A percentile compares a stretch with the other conserved stretches of the same genome.
Evolutionary conservation across 1,284 basidiomycete species (phyloP).

Genomic region (Moniliophthora roreri): DNA sequence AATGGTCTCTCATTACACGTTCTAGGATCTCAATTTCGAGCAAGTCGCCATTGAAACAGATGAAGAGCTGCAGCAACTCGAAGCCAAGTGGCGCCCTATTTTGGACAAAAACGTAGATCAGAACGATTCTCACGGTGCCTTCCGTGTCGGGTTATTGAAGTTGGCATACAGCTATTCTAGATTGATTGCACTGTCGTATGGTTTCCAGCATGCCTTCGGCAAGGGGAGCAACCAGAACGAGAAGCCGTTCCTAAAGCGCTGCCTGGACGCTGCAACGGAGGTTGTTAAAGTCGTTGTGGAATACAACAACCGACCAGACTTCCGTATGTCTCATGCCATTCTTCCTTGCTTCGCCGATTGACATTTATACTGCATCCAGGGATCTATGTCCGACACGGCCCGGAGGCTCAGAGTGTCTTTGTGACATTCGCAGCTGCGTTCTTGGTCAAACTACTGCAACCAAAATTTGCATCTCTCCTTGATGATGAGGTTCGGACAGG

Average conservation of each 20-base stretch:
- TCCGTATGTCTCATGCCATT: conserved; percentile 36
- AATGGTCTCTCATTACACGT: conserved; percentile 18
- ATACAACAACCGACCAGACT: conserved; percentile 53
- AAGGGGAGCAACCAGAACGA: conserved; percentile 51
- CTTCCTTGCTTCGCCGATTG: neutral
- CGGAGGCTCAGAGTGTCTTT: conserved; percentile 82
- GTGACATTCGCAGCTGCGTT: conserved; percentile 84
- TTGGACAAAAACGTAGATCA: conserved; percentile 47
- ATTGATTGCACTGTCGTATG: conserved; percentile 68
- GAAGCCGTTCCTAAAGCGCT: conserved; percentile 65
- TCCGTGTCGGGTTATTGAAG: conserved; percentile 63
- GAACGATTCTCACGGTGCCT: conserved; percentile 50
- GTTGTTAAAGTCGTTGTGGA: conserved; percentile 66
- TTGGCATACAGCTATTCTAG: conserved; percentile 70
- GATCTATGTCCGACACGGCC: conserved; percentile 70
- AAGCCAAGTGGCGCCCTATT: conserved; percentile 52
- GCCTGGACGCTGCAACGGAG: conserved; percentile 59
- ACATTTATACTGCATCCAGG: conserved; percentile 29
- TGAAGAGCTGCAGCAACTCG: conserved; percentile 56
- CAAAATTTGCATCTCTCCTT: conserved; percentile 64
- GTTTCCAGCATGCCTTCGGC: conserved; percentile 73
- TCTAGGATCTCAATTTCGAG: conserved; percentile 61
- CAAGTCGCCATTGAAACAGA: conserved; percentile 64
- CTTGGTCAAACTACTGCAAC: conserved; percentile 75
- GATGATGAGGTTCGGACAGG: conserved; percentile 54